Evolutionary conservation across 148 eudicot genomes (phyloP), one percentile per base, ranked within the genome.

Genomic region (Nyssa sinensis): DNA sequence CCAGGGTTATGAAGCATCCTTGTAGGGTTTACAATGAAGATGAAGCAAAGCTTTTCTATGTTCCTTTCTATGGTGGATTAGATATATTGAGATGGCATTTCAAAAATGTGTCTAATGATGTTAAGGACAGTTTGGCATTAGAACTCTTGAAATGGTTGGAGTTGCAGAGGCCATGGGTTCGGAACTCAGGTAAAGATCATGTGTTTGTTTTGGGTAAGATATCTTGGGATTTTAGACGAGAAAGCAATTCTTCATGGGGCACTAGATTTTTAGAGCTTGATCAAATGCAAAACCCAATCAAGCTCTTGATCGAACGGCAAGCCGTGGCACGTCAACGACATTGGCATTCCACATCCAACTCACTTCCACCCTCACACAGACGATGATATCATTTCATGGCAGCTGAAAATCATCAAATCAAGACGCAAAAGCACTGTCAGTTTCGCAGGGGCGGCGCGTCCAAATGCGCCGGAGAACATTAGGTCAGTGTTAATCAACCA

Each of bases 301-400:
- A 90, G 78, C 93, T 93, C 70, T 65, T 93, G 39, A 89, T 93
- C 14, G 98, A 93, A 67, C 81, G 91, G 27, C 85, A 88, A 19
- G n/a, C 97, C 94, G 0, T 93, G 98, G 98, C 84, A 88, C 12
- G 28, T 49, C 16, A 93, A 89, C 47, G 94, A 93, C 67, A 83
- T 91, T 0, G 94, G 89, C 0, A 80, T 93, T 4, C 98, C 98
- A 16, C 90, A 93, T 62, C 98, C 97, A 0, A 91, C 98, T 24
- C 68, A 82, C 72, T 93, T 93, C 83, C 94, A 93, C 74, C 98
- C 97, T 0, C 82, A 34, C 1, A 76, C 91, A 37, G 98, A 93
- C 24, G 73, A 84, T 0, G 91, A 88, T 5, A 81, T 91, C 34
- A 30, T 78, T 16, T 29, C 77, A 4, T 87, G 89, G 92, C 97